Evolutionary conservation across 768 basidiomycete genomes (phyloP), one percentile per base, ranked within the genome.

Genomic region (Psilocybe cubensis): DNA sequence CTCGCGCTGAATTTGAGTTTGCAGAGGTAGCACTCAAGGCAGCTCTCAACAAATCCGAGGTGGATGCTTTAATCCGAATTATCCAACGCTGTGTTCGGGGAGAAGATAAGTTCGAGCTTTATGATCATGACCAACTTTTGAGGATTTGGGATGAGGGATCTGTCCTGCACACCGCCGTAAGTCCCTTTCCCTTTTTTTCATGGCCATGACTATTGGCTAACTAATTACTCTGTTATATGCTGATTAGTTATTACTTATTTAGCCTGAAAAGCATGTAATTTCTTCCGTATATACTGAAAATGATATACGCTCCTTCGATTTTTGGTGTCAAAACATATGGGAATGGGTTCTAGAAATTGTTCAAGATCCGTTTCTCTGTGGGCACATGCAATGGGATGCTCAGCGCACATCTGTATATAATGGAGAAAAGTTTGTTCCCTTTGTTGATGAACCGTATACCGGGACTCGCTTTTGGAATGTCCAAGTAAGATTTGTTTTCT

Each of bases 371-470:
- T 4, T 52, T 21, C 51, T 52, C 18, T 31, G 33, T 2, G 18
- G n/a, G 9, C 51, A 52, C 20, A 68, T 72, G 47, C 48, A 51
- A 21, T 76, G 71, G 70, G 70, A 76, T 68, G 73, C 74, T 9
- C 51, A 66, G 46, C 45, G 48, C 10, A 50, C 72, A 4, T 71
- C 44, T 42, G 72, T 71, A 40, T 70, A 57, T 29, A 60, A 74
- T 60, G 67, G 65, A 1, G 23, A 46, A 24, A 18, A 49, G 21
- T 74, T 65, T 52, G 48, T 63, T 4, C 58, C 67, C 0, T 70
- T 76, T 48, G 50, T 69, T 24, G 58, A 73, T 48, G 74, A 79
- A 43, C 76, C 76, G 3, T 76, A 75, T 70, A 76, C 73, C 8
- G 76, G 68, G 1, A 46, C 76, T 28, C 17, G 40, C 2, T 76